Base-by-base conservation (phyloP, 2,329 filamentous ascomycete species). In the Microcyclospora pomicola region DNA sequence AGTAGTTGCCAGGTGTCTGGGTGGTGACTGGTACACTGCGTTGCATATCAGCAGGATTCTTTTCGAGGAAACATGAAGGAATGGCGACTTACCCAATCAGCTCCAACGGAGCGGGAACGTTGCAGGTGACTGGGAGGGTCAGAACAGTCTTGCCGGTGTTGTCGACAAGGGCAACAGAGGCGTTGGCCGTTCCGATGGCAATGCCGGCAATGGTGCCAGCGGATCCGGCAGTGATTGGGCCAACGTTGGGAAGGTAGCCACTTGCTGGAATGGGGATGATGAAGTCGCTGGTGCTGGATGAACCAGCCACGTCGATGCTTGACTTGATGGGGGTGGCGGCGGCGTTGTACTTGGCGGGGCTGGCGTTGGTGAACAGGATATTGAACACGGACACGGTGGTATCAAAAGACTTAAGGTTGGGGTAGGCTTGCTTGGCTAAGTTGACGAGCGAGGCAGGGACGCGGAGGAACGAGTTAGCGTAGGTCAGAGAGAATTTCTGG, bases 71-170 rank as follows among this genome's bases (percentile, higher is more conserved):
- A 24, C 7, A 24, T 4, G 5, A 24, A 5, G 7, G 5, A 7
- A 7, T 24, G 19, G 7, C 5, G 19, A 38, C 36, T 15, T 38
- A 38, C 36, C 36, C 36, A 33, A 38, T 38, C 15, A 38, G 36
- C 31, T 38, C 29, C 15, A 33, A 15, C 13, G 29, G 30, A 6
- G 31, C 29, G 12, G 36, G 36, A 13, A 34, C 30, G 36, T 33
- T 34, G 15, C 36, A 38, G 15, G 30, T 38, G 30, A 31, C n/a
- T 24, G 19, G 19, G 7, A 24, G 19, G 19, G 19, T 24, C 19
- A 24, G 19, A 7, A 24, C 19, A 7, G 19, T 24, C 19, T 24
- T 24, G 19, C 19, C 19, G 19, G 19, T 24, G 19, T 24, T 24
- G 19, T 24, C 19, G 19, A 24, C 19, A 7, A 24, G 19, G 19